A percentile compares a stretch with the other conserved stretches of the same genome.
phyloP scores from a whole-genome alignment of 345 rosid genomes.

The Lagerstroemia speciosa region DNA sequence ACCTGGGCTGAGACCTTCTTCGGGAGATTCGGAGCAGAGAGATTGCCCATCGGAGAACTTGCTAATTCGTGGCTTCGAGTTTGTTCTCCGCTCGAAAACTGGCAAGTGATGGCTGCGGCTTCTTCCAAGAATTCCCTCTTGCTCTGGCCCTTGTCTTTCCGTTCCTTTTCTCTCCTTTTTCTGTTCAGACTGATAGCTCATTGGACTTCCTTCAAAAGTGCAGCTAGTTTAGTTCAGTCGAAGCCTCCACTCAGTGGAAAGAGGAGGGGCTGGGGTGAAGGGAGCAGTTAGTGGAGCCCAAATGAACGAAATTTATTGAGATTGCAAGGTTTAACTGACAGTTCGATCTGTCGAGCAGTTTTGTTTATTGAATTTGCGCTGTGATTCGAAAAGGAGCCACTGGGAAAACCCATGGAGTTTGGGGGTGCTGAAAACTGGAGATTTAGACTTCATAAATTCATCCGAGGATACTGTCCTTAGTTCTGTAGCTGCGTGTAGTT shows the following conservation, averaged over 20 bases:
- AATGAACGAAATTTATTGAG: not conserved
- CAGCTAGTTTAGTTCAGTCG: not conserved
- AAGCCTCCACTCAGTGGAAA: no score
- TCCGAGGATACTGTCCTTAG: not conserved
- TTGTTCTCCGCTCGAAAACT: no score
- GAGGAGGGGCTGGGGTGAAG: not conserved
- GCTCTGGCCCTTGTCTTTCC: no score
- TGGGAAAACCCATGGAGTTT: not conserved
- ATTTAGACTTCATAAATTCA: not conserved
- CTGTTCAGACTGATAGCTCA: no score
- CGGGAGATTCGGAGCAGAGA: no score
- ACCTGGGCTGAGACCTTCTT: no score
- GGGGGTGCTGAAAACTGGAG: not conserved
- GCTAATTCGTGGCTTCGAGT: no score
- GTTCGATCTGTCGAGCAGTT: not conserved
- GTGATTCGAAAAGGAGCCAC: not conserved
- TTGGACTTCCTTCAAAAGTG: no score
- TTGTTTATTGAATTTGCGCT: not conserved
- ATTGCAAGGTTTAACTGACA: not conserved
- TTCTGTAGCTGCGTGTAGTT: not conserved
- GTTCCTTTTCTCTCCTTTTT: no score
- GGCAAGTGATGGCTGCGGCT: no score
- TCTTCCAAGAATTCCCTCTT: no score
- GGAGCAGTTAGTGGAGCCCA: not conserved
- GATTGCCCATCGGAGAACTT: no score